phyloP scores from a whole-genome alignment of 805 yeast species.

The Yamadazyma paraphyllophila region DNA sequence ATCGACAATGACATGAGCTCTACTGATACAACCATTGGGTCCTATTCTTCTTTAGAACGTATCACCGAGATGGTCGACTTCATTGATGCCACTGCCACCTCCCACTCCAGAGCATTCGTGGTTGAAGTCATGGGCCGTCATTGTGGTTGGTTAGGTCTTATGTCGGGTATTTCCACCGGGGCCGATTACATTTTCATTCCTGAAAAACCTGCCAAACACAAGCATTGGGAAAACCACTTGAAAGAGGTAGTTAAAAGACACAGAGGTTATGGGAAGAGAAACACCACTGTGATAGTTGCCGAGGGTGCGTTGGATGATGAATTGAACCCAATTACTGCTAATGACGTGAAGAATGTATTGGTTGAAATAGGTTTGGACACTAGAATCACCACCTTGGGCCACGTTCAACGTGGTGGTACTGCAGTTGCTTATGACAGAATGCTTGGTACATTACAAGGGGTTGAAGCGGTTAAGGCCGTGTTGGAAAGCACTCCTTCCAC shows the following conservation, averaged over 20 bases:
- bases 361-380: slow-evolving; percentile 73
- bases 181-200: slow-evolving; percentile 83
- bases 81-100: slow-evolving; percentile 80
- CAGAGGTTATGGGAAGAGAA: slow-evolving; percentile 69
- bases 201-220: slow-evolving; percentile 66
- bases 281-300: slow-evolving; percentile 77
- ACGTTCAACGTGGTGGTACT: slow-evolving; percentile 81
- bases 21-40: slow-evolving; percentile 83
- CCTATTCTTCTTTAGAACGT: slow-evolving; percentile 73
- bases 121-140: slow-evolving; percentile 89
- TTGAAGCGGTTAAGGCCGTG: slow-evolving; percentile 75
- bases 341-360: slow-evolving; percentile 63
- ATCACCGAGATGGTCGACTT: slow-evolving; percentile 75
- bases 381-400: slow-evolving; percentile 74
- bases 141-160: slow-evolving; percentile 83
- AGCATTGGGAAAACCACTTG: slow-evolving; percentile 68
- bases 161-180: slow-evolving; percentile 78
- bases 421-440: slow-evolving; percentile 74
- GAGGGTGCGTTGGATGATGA: slow-evolving; percentile 80
- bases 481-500: slow-evolving; percentile 64
- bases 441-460: slow-evolving; percentile 77
- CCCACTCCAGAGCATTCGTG: slow-evolving; percentile 81
- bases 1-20: slow-evolving; percentile 83
- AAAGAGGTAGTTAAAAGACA: slow-evolving; percentile 61
- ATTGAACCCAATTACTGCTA: slow-evolving; percentile 62